phyloP scores from a whole-genome alignment of 257 asterid species.

The Anisodus acutangulus region DNA sequence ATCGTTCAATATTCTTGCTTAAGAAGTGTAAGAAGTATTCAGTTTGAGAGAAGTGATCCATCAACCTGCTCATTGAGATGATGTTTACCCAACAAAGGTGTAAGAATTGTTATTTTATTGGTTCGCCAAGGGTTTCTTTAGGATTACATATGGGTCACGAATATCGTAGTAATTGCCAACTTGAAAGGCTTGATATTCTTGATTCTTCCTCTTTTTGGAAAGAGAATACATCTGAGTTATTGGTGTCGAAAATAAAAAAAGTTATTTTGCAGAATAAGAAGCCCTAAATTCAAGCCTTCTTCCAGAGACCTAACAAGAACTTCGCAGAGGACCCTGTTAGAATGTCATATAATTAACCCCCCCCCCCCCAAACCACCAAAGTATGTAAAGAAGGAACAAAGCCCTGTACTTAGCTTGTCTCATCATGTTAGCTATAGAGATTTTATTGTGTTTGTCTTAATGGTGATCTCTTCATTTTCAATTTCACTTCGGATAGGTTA shows the following conservation, averaged over 20 bases:
- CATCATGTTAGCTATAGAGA: not conserved
- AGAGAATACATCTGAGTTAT: not conserved
- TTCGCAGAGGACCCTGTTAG: constrained; percentile 1
- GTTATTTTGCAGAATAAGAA: not conserved
- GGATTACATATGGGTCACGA: constrained; percentile 12
- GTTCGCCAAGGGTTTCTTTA: constrained; percentile 9
- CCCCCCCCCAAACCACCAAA: not conserved
- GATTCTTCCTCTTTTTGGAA: not conserved
- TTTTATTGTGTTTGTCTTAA: not conserved
- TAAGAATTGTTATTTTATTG: not conserved
- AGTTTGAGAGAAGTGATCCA: not conserved
- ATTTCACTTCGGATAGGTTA: not conserved
- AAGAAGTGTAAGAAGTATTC: not conserved
- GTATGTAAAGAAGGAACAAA: not conserved
- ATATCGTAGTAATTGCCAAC: constrained; percentile 4
- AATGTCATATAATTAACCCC: not conserved
- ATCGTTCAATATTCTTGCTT: not conserved
- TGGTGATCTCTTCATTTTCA: not conserved
- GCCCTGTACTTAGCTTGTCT: not conserved
- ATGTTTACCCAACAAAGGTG: constrained; percentile 2
- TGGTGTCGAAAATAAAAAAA: not conserved
- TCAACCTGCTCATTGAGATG: constrained; percentile 15
- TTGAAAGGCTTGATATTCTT: constrained; percentile 19
- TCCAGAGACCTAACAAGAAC: not conserved
- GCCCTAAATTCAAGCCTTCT: not conserved